A percentile compares a stretch with the other conserved stretches of the same genome.
Conservation (phyloP, 2,329 filamentous ascomycete genomes). For the Stagonosporopsis rhizophila region DNA sequence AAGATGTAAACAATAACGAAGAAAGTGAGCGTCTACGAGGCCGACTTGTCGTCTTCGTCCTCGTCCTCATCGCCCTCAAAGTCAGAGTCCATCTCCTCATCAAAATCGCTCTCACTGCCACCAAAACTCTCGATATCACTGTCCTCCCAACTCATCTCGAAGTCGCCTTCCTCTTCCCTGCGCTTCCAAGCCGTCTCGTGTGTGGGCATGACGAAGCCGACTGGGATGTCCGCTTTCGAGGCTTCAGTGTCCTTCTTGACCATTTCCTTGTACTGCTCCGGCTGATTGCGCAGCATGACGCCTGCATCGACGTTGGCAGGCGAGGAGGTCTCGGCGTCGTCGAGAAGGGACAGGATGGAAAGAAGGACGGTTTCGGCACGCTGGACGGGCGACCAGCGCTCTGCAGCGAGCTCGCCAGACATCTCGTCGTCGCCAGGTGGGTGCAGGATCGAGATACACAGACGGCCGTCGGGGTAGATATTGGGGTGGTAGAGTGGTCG, state of each 20-base stretch:
- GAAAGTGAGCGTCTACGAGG: neutral
- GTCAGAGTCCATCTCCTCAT: conserved; percentile 64
- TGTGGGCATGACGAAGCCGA: conserved; percentile 82
- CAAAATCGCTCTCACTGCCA: conserved; percentile 61
- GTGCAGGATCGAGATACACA: conserved; percentile 98
- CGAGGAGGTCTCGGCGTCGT: conserved; percentile 91
- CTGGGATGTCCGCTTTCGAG: conserved; percentile 81
- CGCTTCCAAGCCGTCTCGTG: conserved; percentile 67
- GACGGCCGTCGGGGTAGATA: conserved; percentile 85
- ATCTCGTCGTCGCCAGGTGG: conserved; percentile 89
- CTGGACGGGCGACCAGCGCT: conserved; percentile 94
- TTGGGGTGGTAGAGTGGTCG: conserved; percentile 89
- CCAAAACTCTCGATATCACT: conserved; percentile 73
- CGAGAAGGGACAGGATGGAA: conserved; percentile 87
- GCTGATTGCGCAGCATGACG: conserved; percentile 80
- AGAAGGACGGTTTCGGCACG: conserved; percentile 94
- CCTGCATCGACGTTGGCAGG: conserved; percentile 95
- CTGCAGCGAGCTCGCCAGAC: conserved; percentile 86
- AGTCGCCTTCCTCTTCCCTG: conserved; percentile 70
- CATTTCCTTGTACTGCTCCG: conserved; percentile 70
- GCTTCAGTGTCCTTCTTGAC: conserved; percentile 74
- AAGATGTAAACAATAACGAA: neutral
- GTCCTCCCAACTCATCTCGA: conserved; percentile 55
- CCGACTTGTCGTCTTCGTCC: conserved; percentile 35
- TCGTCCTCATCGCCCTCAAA: conserved; percentile 58